These are phyloP conservation scores for Hypholoma fasciculare DNA, from an alignment of 768 basidiomycete species.

Conservation along the genomic window DNA sequence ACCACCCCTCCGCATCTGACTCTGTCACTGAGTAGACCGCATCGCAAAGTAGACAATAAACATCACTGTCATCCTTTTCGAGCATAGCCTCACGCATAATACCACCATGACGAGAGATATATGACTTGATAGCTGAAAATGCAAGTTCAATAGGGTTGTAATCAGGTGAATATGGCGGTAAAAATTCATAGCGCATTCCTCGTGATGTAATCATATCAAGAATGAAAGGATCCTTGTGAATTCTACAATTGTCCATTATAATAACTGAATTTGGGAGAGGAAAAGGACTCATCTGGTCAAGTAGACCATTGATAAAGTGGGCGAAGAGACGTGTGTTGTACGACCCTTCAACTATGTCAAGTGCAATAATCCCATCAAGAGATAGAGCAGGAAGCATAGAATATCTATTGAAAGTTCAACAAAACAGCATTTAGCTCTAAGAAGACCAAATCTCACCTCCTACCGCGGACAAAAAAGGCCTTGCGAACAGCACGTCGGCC, in stretches of 20 bases:
- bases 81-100: too few relatives aligned
- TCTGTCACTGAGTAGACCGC: too few relatives aligned
- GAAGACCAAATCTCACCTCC: conserved; percentile 8
- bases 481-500: conserved; percentile 22
- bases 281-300: conserved; percentile 37
- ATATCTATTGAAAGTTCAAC: conserved; percentile 19
- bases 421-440: neutral
- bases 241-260: conserved; percentile 20
- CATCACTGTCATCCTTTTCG: too few relatives aligned
- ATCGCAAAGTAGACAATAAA: too few relatives aligned
- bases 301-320: conserved; percentile 30
- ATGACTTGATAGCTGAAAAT: conserved; percentile 21
- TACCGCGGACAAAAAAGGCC: conserved; percentile 29
- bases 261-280: conserved; percentile 30
- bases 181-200: conserved; percentile 24
- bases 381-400: conserved; percentile 28
- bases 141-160: conserved; percentile 35
- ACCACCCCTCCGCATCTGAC: too few relatives aligned
- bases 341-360: conserved; percentile 25
- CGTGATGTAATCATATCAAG: conserved; percentile 9
- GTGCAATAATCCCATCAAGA: conserved; percentile 25
- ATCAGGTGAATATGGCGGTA: conserved; percentile 39
- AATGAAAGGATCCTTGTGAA: conserved; percentile 12
- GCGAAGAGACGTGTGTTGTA: conserved; percentile 27
- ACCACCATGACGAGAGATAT: too few relatives aligned